phyloP scores from a whole-genome alignment of 2,329 filamentous ascomycete genomes.

The Dissoconium aciculare region DNA sequence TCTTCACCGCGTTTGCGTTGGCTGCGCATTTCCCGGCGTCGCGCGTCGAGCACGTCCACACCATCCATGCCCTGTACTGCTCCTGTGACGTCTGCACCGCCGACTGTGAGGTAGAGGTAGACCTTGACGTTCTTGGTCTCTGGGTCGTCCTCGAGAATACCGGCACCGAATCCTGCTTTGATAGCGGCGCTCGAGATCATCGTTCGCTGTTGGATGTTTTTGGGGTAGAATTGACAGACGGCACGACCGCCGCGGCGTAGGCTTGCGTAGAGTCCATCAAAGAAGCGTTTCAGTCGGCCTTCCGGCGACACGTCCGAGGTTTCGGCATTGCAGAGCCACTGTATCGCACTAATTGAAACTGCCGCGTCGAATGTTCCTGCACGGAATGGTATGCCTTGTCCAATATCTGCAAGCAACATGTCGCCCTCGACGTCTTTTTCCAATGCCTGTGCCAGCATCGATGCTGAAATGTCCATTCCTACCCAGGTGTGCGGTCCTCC shows the following conservation, averaged over 20 bases:
- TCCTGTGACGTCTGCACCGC: conserved; percentile 66
- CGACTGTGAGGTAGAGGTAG: conserved; percentile 90
- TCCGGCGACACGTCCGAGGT: conserved; percentile 68
- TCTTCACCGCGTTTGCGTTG: conserved; percentile 33
- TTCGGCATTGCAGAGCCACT: conserved; percentile 97
- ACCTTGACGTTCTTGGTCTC: conserved; percentile 93
- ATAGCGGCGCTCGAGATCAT: conserved; percentile 90
- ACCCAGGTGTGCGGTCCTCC: conserved; percentile 87
- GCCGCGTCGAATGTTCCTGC: conserved; percentile 88
- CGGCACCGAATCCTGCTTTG: conserved; percentile 86
- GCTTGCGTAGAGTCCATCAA: conserved; percentile 78
- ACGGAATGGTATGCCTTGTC: conserved; percentile 87
- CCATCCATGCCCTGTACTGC: conserved; percentile 78
- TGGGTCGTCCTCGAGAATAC: conserved; percentile 85
- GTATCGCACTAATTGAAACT: conserved; percentile 88
- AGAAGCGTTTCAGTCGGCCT: conserved; percentile 69
- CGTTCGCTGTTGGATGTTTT: conserved; percentile 76
- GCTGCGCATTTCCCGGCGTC: conserved; percentile 34
- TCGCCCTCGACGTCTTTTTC: conserved; percentile 88
- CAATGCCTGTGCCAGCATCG: conserved; percentile 92
- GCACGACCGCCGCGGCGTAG: conserved; percentile 73
- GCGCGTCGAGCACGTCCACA: conserved; percentile 60
- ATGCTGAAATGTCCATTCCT: conserved; percentile 88
- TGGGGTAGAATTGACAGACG: conserved; percentile 96
- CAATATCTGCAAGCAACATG: conserved; percentile 84